phyloP scores from a whole-genome alignment of 345 rosid species.

The Raphanus raphanistrum region DNA sequence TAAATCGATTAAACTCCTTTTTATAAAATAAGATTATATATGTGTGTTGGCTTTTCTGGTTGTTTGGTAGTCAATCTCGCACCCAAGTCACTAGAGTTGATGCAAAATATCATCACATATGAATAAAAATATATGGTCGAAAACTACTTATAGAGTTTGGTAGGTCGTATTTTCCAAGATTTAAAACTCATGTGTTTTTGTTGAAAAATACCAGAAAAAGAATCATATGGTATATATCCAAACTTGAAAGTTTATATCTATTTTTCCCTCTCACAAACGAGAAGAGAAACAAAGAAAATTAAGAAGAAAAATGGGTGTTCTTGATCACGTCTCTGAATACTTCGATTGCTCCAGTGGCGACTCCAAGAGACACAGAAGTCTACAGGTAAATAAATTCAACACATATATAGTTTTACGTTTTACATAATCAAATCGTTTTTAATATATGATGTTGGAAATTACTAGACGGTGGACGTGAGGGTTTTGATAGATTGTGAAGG shows the following conservation, averaged over 20 bases:
- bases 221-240: constrained; percentile 8
- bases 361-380: constrained; percentile 64
- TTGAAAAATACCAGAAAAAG: constrained; percentile 3
- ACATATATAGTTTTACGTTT: neutral
- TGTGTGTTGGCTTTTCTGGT: constrained; percentile 21
- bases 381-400: constrained; percentile 56
- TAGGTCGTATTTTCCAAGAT: constrained; percentile 13
- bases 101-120: neutral
- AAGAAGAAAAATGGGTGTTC: constrained; percentile 62
- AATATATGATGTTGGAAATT: neutral
- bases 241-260: neutral
- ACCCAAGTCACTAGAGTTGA: constrained; percentile 20
- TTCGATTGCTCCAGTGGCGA: constrained; percentile 70
- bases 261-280: neutral
- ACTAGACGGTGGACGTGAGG: constrained; percentile 86
- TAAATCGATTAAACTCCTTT: constrained; percentile 5
- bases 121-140: constrained; percentile 19
- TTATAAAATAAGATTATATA: neutral
- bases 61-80: constrained; percentile 36
- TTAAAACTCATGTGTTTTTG: constrained; percentile 6
- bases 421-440: neutral
- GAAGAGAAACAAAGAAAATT: neutral
- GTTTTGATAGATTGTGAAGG: constrained; percentile 95
- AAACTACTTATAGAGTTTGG: constrained; percentile 37
- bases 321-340: constrained; percentile 78